Evolutionary conservation across 2,329 filamentous ascomycete genomes (phyloP), one percentile per base, ranked within the genome.

Genomic region (Dactylellina leptospora): DNA sequence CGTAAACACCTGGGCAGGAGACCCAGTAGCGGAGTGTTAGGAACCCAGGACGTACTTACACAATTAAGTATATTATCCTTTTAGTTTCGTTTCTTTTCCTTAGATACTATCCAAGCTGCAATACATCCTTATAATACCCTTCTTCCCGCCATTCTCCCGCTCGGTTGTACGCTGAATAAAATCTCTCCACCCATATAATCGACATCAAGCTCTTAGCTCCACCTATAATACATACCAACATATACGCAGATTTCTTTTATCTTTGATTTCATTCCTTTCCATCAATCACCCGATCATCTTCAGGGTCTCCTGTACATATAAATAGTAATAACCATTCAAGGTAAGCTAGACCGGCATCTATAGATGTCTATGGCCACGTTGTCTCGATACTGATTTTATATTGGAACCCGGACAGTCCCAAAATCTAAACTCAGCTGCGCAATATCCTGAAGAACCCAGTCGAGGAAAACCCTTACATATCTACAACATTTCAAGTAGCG

Each of bases 171-270:
- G 10, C 66, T 50, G 58, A 56, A 59, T 62, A 62, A 71, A n/a
- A 62, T 48, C 66, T 51, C 66, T 71, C 66, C 58, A 71, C 66
- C 50, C 58, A 71, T 55, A 71, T 69, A 62, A 71, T 63, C 58
- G 47, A 45, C 66, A 44, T 71, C 58, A 54, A 33, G 58, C 63
- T 58, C 58, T 44, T 62, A 45, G 45, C 66, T 63, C 66, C 66
- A 63, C 66, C 51, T 71, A 55, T 63, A 62, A 71, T 63, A 71
- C 51, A 18, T 38, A 61, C 16, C 50, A 55, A 44, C 47, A 54
- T 55, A 58, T 50, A 58, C 45, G 23, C 42, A 42, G 27, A 42
- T 27, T 59, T 47, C 38, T 10, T 20, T 8, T 33, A 36, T 9
- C 20, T 36, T 59, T 47, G 16, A 45, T 23, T 48, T 38, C 30